Conservation (phyloP, 1,284 basidiomycete genomes). For the Mycena citricolor region DNA sequence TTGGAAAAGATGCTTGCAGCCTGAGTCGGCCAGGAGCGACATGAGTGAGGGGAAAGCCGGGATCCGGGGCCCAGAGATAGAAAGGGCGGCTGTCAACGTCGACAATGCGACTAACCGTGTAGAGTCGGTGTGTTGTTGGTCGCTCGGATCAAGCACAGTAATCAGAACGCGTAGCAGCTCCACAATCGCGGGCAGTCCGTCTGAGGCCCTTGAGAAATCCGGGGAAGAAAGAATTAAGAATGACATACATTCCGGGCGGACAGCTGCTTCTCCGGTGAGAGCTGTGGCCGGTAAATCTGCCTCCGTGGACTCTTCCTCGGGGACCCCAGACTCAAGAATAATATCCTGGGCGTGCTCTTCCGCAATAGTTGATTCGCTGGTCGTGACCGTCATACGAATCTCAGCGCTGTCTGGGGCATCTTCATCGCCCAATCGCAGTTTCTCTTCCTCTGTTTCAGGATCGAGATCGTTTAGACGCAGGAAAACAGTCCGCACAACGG, state of each 20-base stretch:
- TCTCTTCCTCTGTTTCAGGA: constrained; percentile 65
- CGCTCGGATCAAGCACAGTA: constrained; percentile 92
- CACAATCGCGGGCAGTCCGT: constrained; percentile 89
- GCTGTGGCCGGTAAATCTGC: constrained; percentile 17
- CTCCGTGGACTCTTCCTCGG: constrained; percentile 16
- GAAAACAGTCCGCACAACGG: constrained; percentile 83
- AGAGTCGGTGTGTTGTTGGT: constrained; percentile 94
- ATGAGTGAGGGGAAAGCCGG: constrained; percentile 74
- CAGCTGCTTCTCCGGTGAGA: constrained; percentile 24
- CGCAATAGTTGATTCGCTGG: constrained; percentile 24
- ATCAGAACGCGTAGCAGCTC: constrained; percentile 94
- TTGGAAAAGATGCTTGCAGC: constrained; percentile 96
- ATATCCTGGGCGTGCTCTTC: constrained; percentile 25
- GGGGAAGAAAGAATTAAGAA: constrained; percentile 23
- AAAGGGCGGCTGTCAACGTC: constrained; percentile 88
- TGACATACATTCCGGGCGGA: constrained; percentile 44
- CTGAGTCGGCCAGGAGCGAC: constrained; percentile 78
- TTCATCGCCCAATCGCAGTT: constrained; percentile 48
- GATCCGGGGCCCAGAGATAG: constrained; percentile 79
- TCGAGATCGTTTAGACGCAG: constrained; percentile 69
- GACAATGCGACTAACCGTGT: constrained; percentile 89
- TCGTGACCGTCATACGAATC: constrained; percentile 59
- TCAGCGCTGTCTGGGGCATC: constrained; percentile 55
- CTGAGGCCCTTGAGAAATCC: constrained; percentile 37
- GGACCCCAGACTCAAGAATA: constrained; percentile 11